phyloP scores from a whole-genome alignment of 495 filamentous ascomycete species.

The Penicillium flavigenum region DNA sequence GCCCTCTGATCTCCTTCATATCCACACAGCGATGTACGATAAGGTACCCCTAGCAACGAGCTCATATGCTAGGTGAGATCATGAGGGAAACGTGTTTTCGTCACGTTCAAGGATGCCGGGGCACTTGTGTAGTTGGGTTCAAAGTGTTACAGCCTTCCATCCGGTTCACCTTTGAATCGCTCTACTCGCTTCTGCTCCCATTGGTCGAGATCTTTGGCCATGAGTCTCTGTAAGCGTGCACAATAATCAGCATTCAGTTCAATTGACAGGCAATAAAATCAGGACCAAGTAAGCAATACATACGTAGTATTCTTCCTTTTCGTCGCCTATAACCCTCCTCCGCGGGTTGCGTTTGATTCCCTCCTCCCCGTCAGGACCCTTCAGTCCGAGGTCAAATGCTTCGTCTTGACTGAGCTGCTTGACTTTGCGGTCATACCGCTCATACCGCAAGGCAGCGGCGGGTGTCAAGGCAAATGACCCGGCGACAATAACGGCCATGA shows the following conservation, averaged over 20 bases:
- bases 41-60: background rate
- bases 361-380: constrained; percentile 44
- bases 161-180: constrained; percentile 81
- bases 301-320: constrained; percentile 93
- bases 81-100: background rate
- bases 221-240: constrained; percentile 61
- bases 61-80: constrained; percentile 4
- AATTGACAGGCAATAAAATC: constrained; percentile 15
- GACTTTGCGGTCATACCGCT: constrained; percentile 84
- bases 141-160: constrained; percentile 68
- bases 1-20: background rate
- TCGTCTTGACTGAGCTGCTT: constrained; percentile 80
- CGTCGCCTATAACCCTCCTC: constrained; percentile 51
- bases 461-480: constrained; percentile 94
- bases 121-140: background rate
- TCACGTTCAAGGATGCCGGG: background rate
- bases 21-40: background rate
- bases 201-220: constrained; percentile 86
- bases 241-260: constrained; percentile 15
- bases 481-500: constrained; percentile 86
- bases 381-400: constrained; percentile 67
- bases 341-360: constrained; percentile 49
- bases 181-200: constrained; percentile 97
- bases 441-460: constrained; percentile 88
- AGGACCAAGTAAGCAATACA: constrained; percentile 26